These are phyloP conservation scores for Ceratocystis albifundus DNA, from an alignment of 2,329 filamentous ascomycete species.

Conservation along the genomic window DNA sequence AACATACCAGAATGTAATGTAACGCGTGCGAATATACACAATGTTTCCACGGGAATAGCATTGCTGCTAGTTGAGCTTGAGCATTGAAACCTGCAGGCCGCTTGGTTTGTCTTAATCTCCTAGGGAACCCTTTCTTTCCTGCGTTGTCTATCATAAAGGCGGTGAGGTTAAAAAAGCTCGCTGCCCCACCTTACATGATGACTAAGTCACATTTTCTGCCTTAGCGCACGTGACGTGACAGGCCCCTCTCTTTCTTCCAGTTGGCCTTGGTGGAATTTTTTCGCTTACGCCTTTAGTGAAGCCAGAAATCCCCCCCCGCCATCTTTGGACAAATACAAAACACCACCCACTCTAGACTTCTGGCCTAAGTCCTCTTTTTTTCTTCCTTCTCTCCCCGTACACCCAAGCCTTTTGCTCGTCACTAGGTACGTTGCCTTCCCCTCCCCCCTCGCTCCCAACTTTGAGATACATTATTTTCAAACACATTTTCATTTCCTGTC, in stretches of 20 bases:
- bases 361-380: slow-evolving; percentile 23
- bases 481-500: background rate
- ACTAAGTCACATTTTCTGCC: slow-evolving; percentile 21
- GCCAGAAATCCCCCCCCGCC: slow-evolving; percentile 21
- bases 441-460: no score
- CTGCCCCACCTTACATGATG: slow-evolving; percentile 19
- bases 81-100: background rate
- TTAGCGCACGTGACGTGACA: slow-evolving; percentile 21
- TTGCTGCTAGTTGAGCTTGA: background rate
- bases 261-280: slow-evolving; percentile 20
- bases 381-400: slow-evolving; percentile 19
- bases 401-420: slow-evolving; percentile 21
- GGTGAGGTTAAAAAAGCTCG: slow-evolving; percentile 7
- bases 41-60: slow-evolving; percentile 3
- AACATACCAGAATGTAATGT: background rate
- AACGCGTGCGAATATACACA: background rate
- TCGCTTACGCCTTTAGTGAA: slow-evolving; percentile 20
- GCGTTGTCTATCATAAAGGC: slow-evolving; percentile 8
- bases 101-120: slow-evolving; percentile 13
- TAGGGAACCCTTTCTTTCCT: slow-evolving; percentile 6
- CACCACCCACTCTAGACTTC: slow-evolving; percentile 22
- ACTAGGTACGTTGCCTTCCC: slow-evolving; percentile 18
- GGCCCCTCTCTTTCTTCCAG: slow-evolving; percentile 18
- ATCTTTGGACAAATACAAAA: slow-evolving; percentile 23
- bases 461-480: background rate